Conservation (phyloP, 2,329 filamentous ascomycete genomes). For the Emergomyces pasteurianus region DNA sequence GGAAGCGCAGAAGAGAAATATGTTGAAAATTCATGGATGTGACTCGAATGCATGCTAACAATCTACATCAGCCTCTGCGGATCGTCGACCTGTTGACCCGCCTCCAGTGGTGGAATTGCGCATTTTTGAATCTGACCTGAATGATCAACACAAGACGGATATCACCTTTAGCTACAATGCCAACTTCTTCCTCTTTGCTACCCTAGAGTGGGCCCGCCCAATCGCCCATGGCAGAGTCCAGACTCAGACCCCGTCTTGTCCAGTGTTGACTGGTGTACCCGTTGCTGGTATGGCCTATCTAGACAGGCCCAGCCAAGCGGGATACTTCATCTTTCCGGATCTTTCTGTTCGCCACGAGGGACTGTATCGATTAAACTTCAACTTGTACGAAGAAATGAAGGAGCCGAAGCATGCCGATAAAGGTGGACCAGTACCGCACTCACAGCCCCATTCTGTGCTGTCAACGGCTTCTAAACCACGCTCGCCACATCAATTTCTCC, state of each 20-base stretch:
- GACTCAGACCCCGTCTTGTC: slow-evolving; percentile 53
- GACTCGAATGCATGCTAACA: slow-evolving; percentile 8
- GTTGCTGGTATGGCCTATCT: slow-evolving; percentile 94
- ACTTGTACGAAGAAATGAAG: slow-evolving; percentile 88
- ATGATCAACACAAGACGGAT: slow-evolving; percentile 50
- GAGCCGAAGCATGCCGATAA: slow-evolving; percentile 65
- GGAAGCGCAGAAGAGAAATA: not conserved
- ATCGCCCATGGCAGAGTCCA: slow-evolving; percentile 71
- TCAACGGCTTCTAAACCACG: slow-evolving; percentile 27
- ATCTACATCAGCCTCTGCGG: slow-evolving; percentile 54
- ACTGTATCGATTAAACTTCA: slow-evolving; percentile 81
- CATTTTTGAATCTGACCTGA: slow-evolving; percentile 57
- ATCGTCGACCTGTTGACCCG: slow-evolving; percentile 85
- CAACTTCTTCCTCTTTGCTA: slow-evolving; percentile 95
- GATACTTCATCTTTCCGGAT: slow-evolving; percentile 97
- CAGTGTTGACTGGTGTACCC: slow-evolving; percentile 85
- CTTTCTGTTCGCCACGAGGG: slow-evolving; percentile 93
- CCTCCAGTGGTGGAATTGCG: slow-evolving; percentile 88
- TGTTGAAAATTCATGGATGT: not conserved
- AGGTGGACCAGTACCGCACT: slow-evolving; percentile 33
- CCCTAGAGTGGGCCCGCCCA: slow-evolving; percentile 71
- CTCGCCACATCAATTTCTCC: slow-evolving; percentile 49
- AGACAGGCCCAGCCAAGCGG: slow-evolving; percentile 65
- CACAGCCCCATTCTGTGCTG: slow-evolving; percentile 16
- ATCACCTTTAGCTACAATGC: slow-evolving; percentile 88